Base-by-base conservation (phyloP, 495 filamentous ascomycete genomes). In the Aspergillus saccharolyticus region DNA sequence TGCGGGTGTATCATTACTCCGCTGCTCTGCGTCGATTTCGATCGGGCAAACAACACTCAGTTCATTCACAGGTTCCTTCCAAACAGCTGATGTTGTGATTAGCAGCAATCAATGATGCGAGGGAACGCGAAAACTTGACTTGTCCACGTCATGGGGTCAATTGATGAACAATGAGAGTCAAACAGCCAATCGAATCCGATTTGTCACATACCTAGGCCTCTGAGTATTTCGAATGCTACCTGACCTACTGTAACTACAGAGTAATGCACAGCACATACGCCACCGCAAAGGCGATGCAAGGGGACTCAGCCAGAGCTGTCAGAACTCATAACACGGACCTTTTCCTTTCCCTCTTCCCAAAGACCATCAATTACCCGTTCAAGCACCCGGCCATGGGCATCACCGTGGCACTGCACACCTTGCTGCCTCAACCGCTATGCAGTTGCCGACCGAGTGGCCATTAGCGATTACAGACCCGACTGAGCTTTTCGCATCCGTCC, bases 291-390 rank as follows among this genome's bases (percentile, higher is more conserved):
- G 44, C 3, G 16, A 56, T 17, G 59, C 59, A 61, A 61, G 59
- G 59, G 59, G 47, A 33, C 39, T 12, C 44, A 42, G 42, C 21
- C 51, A 53, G 59, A 61, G 59, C 59, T 61, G 59, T 61, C 59
- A 61, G 44, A 58, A 44, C 22, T 21, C 42, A 42, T 42, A 39
- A 50, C 47, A 50, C 47, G 47, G 47, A 30, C 47, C 47, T 39
- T 12, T 15, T 10, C 33, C 2, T 39, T 39, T 12, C 33, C 33
- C 33, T 12, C 12, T 12, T 12, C 33, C 33, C 49, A 47, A 39
- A 24, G 47, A 8, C 44, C 22, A 50, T 50, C 47, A 30, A 7
- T 50, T 33, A 17, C 47, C 47, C 20, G 22, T 50, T 50, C 47
- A 24, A 50, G 47, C 22, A 16, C 28, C 22, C 21, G 15, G 22